Conservation (phyloP, 2,329 filamentous ascomycete species). For the Cryphonectria radicalis region DNA sequence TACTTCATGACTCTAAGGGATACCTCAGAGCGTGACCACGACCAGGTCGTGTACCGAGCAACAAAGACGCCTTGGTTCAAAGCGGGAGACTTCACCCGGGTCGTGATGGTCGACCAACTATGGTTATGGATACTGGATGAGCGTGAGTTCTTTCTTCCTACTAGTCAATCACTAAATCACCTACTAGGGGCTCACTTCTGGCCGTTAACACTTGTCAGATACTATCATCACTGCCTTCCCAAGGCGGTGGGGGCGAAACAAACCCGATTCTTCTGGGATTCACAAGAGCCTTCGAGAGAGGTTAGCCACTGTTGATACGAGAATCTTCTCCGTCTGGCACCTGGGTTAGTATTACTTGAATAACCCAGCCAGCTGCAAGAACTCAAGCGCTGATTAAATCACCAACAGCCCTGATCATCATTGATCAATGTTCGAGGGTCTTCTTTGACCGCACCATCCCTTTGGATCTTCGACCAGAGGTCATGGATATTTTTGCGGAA, state of each 20-base stretch:
- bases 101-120: slow-evolving; percentile 26
- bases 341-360: slow-evolving; percentile 10
- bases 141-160: background rate
- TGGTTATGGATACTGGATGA: slow-evolving; percentile 27
- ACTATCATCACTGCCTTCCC: slow-evolving; percentile 22
- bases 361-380: no score
- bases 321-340: slow-evolving; percentile 23
- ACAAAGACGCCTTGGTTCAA: slow-evolving; percentile 2
- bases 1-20: slow-evolving; percentile 23
- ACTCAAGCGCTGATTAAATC: background rate
- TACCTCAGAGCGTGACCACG: slow-evolving; percentile 18
- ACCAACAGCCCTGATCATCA: slow-evolving; percentile 17
- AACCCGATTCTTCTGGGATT: slow-evolving; percentile 24
- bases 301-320: background rate
- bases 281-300: slow-evolving; percentile 21
- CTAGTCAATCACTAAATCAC: background rate
- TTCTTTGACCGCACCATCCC: slow-evolving; percentile 26
- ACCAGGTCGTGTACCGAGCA: slow-evolving; percentile 26
- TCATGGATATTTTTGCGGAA: slow-evolving; percentile 24
- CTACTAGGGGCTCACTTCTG: no score
- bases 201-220: background rate
- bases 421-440: slow-evolving; percentile 27
- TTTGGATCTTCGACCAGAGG: slow-evolving; percentile 18
- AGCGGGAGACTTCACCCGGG: background rate
- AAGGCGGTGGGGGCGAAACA: slow-evolving; percentile 23